Conservation (phyloP, 2,329 filamentous ascomycete genomes). For the Monosporascus sp. region DNA sequence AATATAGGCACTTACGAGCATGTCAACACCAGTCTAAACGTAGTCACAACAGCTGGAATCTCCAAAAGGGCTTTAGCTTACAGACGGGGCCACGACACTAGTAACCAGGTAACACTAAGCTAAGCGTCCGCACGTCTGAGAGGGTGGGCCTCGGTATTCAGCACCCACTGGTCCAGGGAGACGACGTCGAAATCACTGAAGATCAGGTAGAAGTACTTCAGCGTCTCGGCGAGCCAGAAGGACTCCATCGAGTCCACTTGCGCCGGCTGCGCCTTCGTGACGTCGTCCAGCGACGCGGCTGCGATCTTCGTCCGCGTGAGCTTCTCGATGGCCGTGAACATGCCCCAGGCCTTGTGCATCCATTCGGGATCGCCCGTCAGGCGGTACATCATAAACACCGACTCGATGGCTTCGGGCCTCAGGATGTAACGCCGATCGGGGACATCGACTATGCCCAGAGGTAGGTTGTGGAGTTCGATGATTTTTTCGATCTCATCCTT, state of each 20-base stretch:
- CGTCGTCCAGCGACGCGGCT: constrained; percentile 61
- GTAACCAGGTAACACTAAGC: too few species aligned
- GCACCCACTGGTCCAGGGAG: constrained; percentile 56
- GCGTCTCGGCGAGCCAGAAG: constrained; percentile 66
- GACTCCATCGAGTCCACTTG: constrained; percentile 59
- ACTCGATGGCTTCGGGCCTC: constrained; percentile 74
- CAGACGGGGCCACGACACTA: too few species aligned
- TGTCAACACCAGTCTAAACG: too few species aligned
- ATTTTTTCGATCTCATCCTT: constrained; percentile 26
- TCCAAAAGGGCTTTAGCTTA: too few species aligned
- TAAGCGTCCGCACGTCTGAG: constrained; percentile 30
- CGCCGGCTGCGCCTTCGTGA: constrained; percentile 35
- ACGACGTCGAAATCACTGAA: constrained; percentile 54
- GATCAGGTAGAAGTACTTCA: constrained; percentile 62
- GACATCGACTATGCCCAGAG: constrained; percentile 50
- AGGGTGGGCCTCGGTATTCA: constrained; percentile 54
- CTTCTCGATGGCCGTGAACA: constrained; percentile 61
- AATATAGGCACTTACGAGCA: too few species aligned
- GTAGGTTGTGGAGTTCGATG: constrained; percentile 40
- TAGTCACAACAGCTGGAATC: too few species aligned
- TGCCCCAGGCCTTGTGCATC: constrained; percentile 66
- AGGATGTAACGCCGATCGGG: constrained; percentile 57
- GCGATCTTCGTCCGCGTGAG: constrained; percentile 58
- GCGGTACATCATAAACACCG: constrained; percentile 72
- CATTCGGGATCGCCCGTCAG: constrained; percentile 62